A percentile compares a stretch with the other conserved stretches of the same genome.
Evolutionary conservation across 2,329 filamentous ascomycete species (phyloP).

Genomic region (Alternaria consortialis): DNA sequence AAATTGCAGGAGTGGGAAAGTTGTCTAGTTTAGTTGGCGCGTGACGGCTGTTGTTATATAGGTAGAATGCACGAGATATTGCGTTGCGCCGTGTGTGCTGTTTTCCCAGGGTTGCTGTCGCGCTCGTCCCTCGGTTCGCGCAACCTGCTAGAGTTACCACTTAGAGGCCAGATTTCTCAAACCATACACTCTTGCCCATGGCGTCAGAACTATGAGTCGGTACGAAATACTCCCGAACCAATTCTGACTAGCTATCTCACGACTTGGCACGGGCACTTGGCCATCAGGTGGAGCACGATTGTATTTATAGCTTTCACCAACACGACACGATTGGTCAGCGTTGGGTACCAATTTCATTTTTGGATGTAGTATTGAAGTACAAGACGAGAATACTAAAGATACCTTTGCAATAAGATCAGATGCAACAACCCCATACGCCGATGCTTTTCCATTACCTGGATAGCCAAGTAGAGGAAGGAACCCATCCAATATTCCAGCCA

Average conservation of each 20-base stretch:
- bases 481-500: constrained; percentile 6
- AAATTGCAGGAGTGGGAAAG: constrained; percentile 16
- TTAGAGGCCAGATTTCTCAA: constrained; percentile 15
- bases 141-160: background rate
- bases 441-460: constrained; percentile 20
- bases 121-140: constrained; percentile 8
- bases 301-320: background rate
- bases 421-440: constrained; percentile 20
- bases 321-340: too few species aligned
- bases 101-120: background rate
- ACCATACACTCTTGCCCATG: constrained; percentile 2
- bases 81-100: background rate
- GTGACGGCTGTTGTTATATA: constrained; percentile 2
- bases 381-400: constrained; percentile 16
- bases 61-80: constrained; percentile 3
- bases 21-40: background rate
- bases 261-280: constrained; percentile 2
- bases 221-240: constrained; percentile 1
- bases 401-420: constrained; percentile 14
- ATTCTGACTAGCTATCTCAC: constrained; percentile 1
- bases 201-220: constrained; percentile 6
- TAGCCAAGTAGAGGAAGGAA: constrained; percentile 12
- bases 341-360: constrained; percentile 1
- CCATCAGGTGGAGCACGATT: background rate
- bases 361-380: constrained; percentile 17